Evolutionary conservation across 495 filamentous ascomycete species (phyloP).

Genomic region (Lentithecium fluviatile): DNA sequence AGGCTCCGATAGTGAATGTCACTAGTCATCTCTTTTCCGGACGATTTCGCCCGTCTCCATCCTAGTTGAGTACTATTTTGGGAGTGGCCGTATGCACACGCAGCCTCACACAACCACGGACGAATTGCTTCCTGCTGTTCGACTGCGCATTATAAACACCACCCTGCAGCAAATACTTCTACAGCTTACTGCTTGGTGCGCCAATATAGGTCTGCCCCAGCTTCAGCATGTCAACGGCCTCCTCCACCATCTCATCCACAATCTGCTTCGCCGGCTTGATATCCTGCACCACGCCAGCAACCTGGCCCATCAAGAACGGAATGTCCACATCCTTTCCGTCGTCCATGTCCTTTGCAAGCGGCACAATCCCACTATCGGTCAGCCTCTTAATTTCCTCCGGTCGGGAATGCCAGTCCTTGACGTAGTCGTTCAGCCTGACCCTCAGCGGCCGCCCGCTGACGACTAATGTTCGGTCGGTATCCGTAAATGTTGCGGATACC

Average conservation of each 20-base stretch:
- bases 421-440: constrained; percentile 77
- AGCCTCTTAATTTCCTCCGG: constrained; percentile 71
- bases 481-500: constrained; percentile 69
- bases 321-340: constrained; percentile 72
- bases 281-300: constrained; percentile 69
- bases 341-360: constrained; percentile 76
- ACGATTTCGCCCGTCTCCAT: no score
- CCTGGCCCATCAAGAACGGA: constrained; percentile 92
- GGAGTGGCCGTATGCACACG: neutral
- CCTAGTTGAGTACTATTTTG: no score
- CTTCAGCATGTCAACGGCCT: constrained; percentile 70
- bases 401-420: constrained; percentile 70
- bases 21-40: no score
- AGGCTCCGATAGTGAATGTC: no score
- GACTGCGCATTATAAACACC: neutral
- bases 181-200: constrained; percentile 32
- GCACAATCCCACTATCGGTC: constrained; percentile 71
- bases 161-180: neutral
- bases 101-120: neutral
- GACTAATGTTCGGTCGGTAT: constrained; percentile 75
- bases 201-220: constrained; percentile 51
- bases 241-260: constrained; percentile 79
- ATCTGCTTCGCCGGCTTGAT: constrained; percentile 79
- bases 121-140: neutral
- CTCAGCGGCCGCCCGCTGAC: constrained; percentile 76